Evolutionary conservation across 1,139 yeast genomes (phyloP).

Genomic region (Martiniozyma asiatica): DNA sequence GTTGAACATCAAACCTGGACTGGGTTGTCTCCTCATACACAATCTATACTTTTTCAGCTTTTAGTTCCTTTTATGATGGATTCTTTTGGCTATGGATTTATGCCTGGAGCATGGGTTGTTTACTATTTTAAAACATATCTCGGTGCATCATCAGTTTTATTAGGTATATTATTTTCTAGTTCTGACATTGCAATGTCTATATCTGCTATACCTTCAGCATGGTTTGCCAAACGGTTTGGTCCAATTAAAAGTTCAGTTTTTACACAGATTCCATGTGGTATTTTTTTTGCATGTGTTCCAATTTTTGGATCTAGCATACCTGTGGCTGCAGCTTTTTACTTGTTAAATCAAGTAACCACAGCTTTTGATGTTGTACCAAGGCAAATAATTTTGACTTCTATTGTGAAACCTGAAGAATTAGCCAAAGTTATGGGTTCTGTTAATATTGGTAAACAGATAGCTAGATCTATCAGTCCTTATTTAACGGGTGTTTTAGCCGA

Average conservation of each 20-base stretch:
- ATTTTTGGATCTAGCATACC: constrained; percentile 20
- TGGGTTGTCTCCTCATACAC: constrained; percentile 26
- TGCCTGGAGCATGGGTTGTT: constrained; percentile 82
- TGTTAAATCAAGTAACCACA: constrained; percentile 42
- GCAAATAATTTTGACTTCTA: constrained; percentile 61
- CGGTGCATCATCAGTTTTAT: constrained; percentile 28
- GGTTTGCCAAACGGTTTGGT: constrained; percentile 54
- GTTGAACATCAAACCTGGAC: constrained; percentile 18
- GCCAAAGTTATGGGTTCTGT: constrained; percentile 77
- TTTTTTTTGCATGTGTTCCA: constrained; percentile 49
- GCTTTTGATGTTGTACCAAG: constrained; percentile 91
- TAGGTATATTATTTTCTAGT: constrained; percentile 46
- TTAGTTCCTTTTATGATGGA: constrained; percentile 52
- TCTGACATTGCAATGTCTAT: constrained; percentile 49
- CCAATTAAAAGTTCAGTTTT: constrained; percentile 65
- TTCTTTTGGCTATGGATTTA: constrained; percentile 78
- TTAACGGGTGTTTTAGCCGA: constrained; percentile 68
- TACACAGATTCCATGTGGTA: constrained; percentile 74
- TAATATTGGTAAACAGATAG: constrained; percentile 74
- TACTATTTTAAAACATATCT: constrained; percentile 50
- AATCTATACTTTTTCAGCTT: constrained; percentile 28
- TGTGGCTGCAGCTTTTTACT: constrained; percentile 26
- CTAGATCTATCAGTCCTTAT: constrained; percentile 70
- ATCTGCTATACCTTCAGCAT: constrained; percentile 61
- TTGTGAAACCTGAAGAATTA: constrained; percentile 48